Evolutionary conservation across 805 yeast species (phyloP).

Genomic region (Teunomyces atbi): DNA sequence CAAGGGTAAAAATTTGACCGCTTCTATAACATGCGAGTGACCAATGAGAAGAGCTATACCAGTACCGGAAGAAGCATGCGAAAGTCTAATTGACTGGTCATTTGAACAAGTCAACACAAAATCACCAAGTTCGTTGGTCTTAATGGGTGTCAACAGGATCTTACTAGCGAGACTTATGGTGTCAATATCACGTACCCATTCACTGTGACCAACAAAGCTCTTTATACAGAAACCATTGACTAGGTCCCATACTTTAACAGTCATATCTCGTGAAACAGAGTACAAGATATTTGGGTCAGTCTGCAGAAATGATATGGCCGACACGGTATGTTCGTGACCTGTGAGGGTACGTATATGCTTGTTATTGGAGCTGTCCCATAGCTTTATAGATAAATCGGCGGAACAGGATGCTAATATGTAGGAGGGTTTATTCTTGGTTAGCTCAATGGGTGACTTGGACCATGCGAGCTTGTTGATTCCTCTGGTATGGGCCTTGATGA

Average conservation of each 20-base stretch:
- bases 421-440: conserved; percentile 3
- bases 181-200: conserved; percentile 79
- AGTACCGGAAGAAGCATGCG: conserved; percentile 64
- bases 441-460: conserved; percentile 40
- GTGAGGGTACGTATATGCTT: conserved; percentile 59
- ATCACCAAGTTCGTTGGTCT: conserved; percentile 44
- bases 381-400: conserved; percentile 55
- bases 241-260: conserved; percentile 66
- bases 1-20: conserved; percentile 62
- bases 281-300: conserved; percentile 48
- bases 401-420: conserved; percentile 50
- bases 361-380: conserved; percentile 64
- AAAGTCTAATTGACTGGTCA: conserved; percentile 70
- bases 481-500: conserved; percentile 75
- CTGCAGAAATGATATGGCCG: conserved; percentile 54
- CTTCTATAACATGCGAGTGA: conserved; percentile 82
- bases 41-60: conserved; percentile 69
- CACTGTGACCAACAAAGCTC: conserved; percentile 76
- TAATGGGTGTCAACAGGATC: conserved; percentile 11
- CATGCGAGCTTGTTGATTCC: conserved; percentile 58
- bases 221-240: conserved; percentile 63
- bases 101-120: conserved; percentile 72
- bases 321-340: conserved; percentile 88
- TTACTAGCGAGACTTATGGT: conserved; percentile 20
- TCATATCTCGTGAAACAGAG: conserved; percentile 62